phyloP scores from a whole-genome alignment of 2,329 filamentous ascomycete genomes.

The Chrysoporthe puriensis region DNA sequence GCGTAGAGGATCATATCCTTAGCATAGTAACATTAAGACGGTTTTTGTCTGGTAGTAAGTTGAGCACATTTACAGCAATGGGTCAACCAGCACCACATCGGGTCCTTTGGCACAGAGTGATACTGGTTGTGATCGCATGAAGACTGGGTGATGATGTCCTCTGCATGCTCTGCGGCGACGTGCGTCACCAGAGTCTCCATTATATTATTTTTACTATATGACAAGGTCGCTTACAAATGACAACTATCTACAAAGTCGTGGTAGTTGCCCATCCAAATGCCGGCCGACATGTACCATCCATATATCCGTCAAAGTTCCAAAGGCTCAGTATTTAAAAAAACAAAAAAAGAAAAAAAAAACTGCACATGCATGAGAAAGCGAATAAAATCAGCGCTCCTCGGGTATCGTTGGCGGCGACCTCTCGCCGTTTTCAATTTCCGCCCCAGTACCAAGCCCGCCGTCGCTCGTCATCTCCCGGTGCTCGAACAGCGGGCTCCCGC shows the following conservation, averaged over 20 bases:
- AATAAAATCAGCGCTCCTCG: background rate
- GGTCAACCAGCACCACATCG: background rate
- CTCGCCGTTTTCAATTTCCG: background rate
- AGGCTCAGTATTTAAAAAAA: background rate
- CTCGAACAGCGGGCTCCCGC: slow-evolving; percentile 17
- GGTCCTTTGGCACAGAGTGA: background rate
- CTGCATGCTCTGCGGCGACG: background rate
- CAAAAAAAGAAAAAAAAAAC: background rate
- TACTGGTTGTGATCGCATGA: background rate
- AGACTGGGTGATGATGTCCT: background rate
- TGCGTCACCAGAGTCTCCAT: background rate
- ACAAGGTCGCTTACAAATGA: background rate
- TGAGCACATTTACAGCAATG: background rate
- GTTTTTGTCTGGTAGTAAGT: background rate
- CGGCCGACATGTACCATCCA: background rate
- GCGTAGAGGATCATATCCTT: no score
- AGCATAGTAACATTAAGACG: no score
- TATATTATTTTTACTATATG: background rate
- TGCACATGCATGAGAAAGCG: background rate
- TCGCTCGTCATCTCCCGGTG: slow-evolving; percentile 20
- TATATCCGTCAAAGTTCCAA: background rate
- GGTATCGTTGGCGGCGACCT: slow-evolving; percentile 3
- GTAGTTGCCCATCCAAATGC: background rate
- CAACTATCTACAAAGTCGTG: background rate
- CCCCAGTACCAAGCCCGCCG: background rate